Percentiles rank a stretch among this genome's conserved stretches.
phyloP scores from a whole-genome alignment of 176 grass and related monocot genomes.

The sorghum (Sorghum bicolor) region DNA sequence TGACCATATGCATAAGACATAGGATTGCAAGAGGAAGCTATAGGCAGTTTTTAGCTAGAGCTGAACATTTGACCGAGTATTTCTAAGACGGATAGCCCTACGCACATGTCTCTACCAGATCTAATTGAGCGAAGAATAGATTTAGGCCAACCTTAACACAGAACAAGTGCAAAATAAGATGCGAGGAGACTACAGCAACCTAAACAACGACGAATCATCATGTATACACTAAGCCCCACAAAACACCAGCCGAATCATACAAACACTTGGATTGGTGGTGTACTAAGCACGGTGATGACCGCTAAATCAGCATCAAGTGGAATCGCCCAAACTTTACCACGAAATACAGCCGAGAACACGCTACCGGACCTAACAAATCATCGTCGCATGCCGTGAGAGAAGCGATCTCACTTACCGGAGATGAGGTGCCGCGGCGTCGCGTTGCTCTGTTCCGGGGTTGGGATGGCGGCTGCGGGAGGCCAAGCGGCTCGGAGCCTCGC shows the following conservation, averaged over 20 bases:
- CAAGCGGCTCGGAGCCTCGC: not conserved
- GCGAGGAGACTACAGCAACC: not conserved
- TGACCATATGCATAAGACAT: not conserved
- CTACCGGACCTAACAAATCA: not conserved
- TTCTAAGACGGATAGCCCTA: not conserved
- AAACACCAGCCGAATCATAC: not conserved
- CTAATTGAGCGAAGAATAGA: not conserved
- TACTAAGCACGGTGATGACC: no score
- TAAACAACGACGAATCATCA: not conserved
- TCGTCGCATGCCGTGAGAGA: not conserved
- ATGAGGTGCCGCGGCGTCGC: not conserved
- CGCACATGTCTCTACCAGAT: not conserved
- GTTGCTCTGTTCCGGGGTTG: constrained; percentile 6
- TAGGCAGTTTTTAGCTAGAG: not conserved
- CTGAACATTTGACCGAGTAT: not conserved
- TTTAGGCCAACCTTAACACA: not conserved
- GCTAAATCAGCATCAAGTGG: not conserved
- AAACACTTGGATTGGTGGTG: not conserved
- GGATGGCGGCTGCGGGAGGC: constrained; percentile 17
- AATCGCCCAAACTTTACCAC: not conserved
- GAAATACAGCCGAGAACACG: not conserved
- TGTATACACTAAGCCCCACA: rapidly evolving
- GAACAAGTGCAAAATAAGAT: not conserved
- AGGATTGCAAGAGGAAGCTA: not conserved
- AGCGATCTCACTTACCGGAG: constrained; percentile 28